Base-by-base conservation (phyloP, 2,329 filamentous ascomycete species). In the Cladophialophora bantiana region DNA sequence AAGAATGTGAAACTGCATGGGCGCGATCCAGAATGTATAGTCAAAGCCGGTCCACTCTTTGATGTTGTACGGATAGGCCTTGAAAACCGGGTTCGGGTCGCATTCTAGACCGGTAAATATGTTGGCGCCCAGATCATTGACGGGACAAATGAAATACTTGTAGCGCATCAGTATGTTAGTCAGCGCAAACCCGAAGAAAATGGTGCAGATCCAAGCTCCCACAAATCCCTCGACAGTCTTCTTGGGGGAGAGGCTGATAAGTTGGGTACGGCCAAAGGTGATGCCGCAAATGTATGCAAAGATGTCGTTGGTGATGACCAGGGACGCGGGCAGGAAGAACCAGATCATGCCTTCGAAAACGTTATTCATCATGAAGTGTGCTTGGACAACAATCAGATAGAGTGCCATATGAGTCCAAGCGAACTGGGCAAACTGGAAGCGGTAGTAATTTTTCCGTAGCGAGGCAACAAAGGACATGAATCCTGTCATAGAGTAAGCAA, bases 281-380 rank as follows among this genome's bases (percentile, higher is more conserved):
- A 99, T 98, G 68, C 95, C 95, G 78, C 94, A 97, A 68, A 99
- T 89, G 78, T 99, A 99, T 74, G 95, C 95, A 75, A 96, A 98
- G 71, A 99, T 99, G 77, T 99, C 95, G 79, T 99, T 99, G 70
- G 92, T 97, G 77, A 99, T 97, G 78, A 99, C 95, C 74, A 99
- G 87, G 61, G 93, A 90, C 7, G 93, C 94, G 7, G 95, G 95
- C 53, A 99, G 82, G 86, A 98, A 97, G 85, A 99, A 98, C 95
- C 95, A 99, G 78, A 99, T 96, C 91, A 99, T 93, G 82, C 95
- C 95, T 82, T 99, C 95, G 74, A 99, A 96, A 72, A 99, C 91
- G 80, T 99, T 99, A 86, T 99, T 99, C 92, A 99, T 98, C 82
- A 98, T 93, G 79, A 99, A 99, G 79, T 99, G 95, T 13, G 95